These are phyloP conservation scores for Ramularia collo-cygni DNA, from an alignment of 2,329 filamentous ascomycete species.

Conservation along the genomic window DNA sequence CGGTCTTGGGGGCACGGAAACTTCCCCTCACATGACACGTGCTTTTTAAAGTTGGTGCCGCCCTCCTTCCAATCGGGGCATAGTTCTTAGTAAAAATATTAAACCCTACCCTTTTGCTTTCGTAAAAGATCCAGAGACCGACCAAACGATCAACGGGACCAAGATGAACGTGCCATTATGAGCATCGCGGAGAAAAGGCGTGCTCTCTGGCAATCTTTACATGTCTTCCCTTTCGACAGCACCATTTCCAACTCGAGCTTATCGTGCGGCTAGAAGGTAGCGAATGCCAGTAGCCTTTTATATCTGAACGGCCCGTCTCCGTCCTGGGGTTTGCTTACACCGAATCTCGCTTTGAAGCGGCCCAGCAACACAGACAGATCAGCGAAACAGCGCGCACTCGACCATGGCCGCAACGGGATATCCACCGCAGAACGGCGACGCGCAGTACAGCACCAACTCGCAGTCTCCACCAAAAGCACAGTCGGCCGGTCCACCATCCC, in stretches of 20 bases:
- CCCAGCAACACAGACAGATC: slow-evolving; percentile 10
- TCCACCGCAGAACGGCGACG: slow-evolving; percentile 12
- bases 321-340: slow-evolving; percentile 5
- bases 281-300: background rate
- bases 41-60: no score
- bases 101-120: no score
- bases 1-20: no score
- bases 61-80: no score
- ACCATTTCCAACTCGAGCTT: no score
- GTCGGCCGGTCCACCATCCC: slow-evolving; percentile 7
- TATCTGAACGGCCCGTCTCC: background rate
- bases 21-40: no score
- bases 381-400: slow-evolving; percentile 6
- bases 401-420: slow-evolving; percentile 16
- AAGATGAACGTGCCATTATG: slow-evolving; percentile 14
- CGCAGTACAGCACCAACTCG: slow-evolving; percentile 13
- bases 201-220: no score
- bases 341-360: slow-evolving; percentile 16
- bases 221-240: no score
- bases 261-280: slow-evolving; percentile 4
- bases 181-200: slow-evolving; percentile 5
- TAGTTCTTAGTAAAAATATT: no score
- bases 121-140: no score
- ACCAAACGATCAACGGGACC: no score
- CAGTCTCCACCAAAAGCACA: slow-evolving; percentile 14